Conservation (phyloP, 345 rosid species). For the Eucalyptus shirleyi region DNA sequence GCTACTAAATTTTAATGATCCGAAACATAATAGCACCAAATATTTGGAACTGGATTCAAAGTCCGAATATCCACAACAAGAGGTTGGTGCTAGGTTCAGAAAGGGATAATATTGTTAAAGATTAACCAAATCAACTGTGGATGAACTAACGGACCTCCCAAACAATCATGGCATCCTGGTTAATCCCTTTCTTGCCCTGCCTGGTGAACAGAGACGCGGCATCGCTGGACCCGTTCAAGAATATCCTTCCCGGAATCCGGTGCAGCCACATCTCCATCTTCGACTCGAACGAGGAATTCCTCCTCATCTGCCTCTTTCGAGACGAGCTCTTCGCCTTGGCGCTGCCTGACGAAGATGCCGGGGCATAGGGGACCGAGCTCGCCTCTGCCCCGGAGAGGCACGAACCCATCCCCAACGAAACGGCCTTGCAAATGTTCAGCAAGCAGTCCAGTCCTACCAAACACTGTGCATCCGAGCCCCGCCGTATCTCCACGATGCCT, state of each 20-base stretch:
- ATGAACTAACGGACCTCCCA: conserved; percentile 24
- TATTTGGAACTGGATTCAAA: background rate
- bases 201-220: conserved; percentile 22
- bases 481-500: background rate
- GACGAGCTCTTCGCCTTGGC: conserved; percentile 7
- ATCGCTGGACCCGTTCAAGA: conserved; percentile 20
- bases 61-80: background rate
- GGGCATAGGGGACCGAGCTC: conserved; percentile 17
- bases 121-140: background rate
- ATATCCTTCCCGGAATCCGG: conserved; percentile 25
- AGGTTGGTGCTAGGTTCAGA: background rate
- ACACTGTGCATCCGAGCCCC: background rate
- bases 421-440: conserved; percentile 26
- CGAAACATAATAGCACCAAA: background rate
- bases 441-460: conserved; percentile 29
- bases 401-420: conserved; percentile 23
- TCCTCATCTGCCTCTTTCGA: background rate
- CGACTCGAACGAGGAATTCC: conserved; percentile 5
- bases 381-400: conserved; percentile 24
- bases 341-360: conserved; percentile 5
- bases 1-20: background rate
- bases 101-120: background rate
- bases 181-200: conserved; percentile 33
- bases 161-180: conserved; percentile 41
- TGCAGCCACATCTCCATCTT: conserved; percentile 18